Conservation (phyloP, 2,329 filamentous ascomycete genomes). For the Cyphellophora europaea region DNA sequence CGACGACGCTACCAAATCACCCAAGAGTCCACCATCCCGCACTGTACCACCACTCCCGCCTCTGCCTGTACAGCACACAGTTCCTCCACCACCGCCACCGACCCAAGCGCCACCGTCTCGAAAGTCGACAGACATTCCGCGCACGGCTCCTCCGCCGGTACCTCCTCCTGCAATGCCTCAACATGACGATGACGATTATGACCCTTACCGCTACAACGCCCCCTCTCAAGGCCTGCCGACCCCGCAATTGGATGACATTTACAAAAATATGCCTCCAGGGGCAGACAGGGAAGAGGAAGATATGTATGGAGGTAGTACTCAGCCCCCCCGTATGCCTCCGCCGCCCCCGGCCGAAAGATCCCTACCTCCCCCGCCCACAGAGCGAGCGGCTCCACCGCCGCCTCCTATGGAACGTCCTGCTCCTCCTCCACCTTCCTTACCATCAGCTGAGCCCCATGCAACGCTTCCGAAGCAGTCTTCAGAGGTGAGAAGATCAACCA, state of each 20-base stretch:
- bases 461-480: constrained; percentile 54
- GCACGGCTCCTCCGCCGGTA: constrained; percentile 56
- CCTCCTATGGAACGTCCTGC: constrained; percentile 30
- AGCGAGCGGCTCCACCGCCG: constrained; percentile 37
- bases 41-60: constrained; percentile 43
- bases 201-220: constrained; percentile 42
- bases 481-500: constrained; percentile 50
- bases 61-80: constrained; percentile 50
- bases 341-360: constrained; percentile 21
- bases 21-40: constrained; percentile 29
- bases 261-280: constrained; percentile 2
- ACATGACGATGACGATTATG: constrained; percentile 44
- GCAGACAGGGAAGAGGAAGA: constrained; percentile 34
- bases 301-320: constrained; percentile 35
- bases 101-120: constrained; percentile 50
- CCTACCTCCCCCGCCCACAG: constrained; percentile 33
- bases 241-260: neutral
- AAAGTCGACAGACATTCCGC: constrained; percentile 61
- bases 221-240: constrained; percentile 23
- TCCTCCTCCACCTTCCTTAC: constrained; percentile 30
- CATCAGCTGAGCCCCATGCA: constrained; percentile 23
- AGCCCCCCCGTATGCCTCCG: constrained; percentile 17
- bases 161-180: constrained; percentile 39
- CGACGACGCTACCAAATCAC: constrained; percentile 45
- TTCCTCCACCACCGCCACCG: constrained; percentile 56